Percentiles rank a stretch among this genome's conserved stretches.
Evolutionary conservation across 176 grass and related monocot genomes (phyloP).

Genomic region (Oryza nivara): DNA sequence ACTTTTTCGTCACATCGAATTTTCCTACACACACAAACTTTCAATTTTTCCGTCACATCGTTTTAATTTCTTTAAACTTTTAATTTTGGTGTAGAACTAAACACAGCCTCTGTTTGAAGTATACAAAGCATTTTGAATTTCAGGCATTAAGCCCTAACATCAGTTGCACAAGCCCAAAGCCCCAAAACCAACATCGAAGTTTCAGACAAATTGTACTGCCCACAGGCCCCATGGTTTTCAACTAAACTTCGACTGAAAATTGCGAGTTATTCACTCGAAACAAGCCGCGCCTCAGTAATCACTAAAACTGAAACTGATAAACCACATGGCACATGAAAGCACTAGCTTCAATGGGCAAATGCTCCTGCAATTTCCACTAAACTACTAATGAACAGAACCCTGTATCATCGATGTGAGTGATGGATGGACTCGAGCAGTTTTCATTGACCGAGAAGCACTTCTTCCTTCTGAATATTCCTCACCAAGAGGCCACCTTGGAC

Average conservation of each 20-base stretch:
- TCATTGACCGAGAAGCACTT: slow-evolving; percentile 75
- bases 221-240: too few species aligned
- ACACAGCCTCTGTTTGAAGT: background rate
- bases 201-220: too few species aligned
- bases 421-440: slow-evolving; percentile 75
- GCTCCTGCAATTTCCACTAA: slow-evolving; percentile 27
- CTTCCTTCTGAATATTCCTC: slow-evolving; percentile 84
- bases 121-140: background rate
- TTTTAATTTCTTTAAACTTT: too few species aligned
- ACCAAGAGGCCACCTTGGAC: slow-evolving; percentile 88
- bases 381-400: slow-evolving; percentile 54
- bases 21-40: too few species aligned
- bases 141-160: background rate
- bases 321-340: background rate
- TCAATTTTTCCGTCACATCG: too few species aligned
- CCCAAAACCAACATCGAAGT: background rate
- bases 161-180: background rate
- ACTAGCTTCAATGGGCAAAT: background rate
- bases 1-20: too few species aligned
- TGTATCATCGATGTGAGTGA: slow-evolving; percentile 93
- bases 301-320: background rate
- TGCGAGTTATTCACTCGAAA: background rate
- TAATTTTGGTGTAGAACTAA: too few species aligned
- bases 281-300: background rate
- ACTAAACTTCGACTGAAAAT: too few species aligned